Conservation (phyloP, 108 stramenopile genomes). For the Cyclotella atomus region DNA sequence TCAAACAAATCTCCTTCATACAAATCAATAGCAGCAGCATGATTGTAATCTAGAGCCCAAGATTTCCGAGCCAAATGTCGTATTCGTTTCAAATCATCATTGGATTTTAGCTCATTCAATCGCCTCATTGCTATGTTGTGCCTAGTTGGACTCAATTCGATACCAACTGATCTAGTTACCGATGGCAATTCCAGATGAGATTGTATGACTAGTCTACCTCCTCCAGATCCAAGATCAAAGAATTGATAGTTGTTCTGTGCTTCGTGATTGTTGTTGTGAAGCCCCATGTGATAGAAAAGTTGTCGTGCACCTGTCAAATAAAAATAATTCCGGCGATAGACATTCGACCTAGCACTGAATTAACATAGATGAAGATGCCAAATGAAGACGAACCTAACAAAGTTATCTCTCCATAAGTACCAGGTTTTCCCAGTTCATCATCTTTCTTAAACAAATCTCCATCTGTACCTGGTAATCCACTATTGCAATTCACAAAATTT, state of each 20-base stretch:
- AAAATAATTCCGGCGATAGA: too few species aligned
- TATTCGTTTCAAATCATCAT: constrained; percentile 23
- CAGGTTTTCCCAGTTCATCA: constrained; percentile 14
- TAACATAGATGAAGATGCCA: too few species aligned
- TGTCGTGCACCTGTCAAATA: constrained; percentile 51
- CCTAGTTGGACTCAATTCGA: constrained; percentile 62
- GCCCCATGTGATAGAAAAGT: constrained; percentile 65
- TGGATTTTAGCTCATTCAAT: constrained; percentile 25
- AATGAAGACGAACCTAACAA: constrained; percentile 5
- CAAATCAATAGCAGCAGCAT: constrained; percentile 39
- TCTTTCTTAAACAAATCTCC: constrained; percentile 11
- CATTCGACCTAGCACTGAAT: not conserved
- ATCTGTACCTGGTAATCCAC: constrained; percentile 28
- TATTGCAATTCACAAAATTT: constrained; percentile 40
- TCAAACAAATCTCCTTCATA: constrained; percentile 63
- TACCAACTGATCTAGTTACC: constrained; percentile 47
- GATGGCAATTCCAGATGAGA: constrained; percentile 56
- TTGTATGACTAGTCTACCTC: constrained; percentile 66
- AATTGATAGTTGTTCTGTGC: constrained; percentile 39
- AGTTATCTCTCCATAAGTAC: constrained; percentile 83
- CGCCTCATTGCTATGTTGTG: constrained; percentile 51
- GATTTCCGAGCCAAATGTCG: constrained; percentile 25
- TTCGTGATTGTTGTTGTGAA: constrained; percentile 20
- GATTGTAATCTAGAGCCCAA: constrained; percentile 15
- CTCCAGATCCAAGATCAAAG: constrained; percentile 72